These are phyloP conservation scores for Aspergillus arachidicola DNA, from an alignment of 2,329 filamentous ascomycete genomes.

Conservation along the genomic window DNA sequence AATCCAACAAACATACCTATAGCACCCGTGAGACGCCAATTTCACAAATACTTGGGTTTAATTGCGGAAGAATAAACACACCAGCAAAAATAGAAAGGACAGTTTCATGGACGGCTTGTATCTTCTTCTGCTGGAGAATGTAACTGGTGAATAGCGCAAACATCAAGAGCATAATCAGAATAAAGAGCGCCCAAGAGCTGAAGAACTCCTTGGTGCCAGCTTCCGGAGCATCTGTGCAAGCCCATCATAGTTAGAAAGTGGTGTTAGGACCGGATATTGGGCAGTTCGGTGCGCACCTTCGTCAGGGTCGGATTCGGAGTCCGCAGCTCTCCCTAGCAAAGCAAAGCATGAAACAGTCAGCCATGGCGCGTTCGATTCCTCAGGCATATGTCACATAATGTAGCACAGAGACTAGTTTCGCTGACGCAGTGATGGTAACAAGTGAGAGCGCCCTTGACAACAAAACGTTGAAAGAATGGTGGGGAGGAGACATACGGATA, in stretches of 20 bases:
- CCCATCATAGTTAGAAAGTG: conserved; percentile 22
- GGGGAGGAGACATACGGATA: conserved; percentile 34
- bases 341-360: conserved; percentile 4
- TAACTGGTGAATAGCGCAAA: conserved; percentile 96
- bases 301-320: conserved; percentile 40
- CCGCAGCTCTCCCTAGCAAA: conserved; percentile 37
- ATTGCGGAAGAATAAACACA: conserved; percentile 39
- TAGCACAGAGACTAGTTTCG: no score
- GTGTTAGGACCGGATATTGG: conserved; percentile 7
- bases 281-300: conserved; percentile 36
- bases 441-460: neutral
- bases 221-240: conserved; percentile 64
- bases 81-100: conserved; percentile 97
- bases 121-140: conserved; percentile 92
- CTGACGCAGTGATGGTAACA: neutral
- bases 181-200: conserved; percentile 96
- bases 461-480: neutral
- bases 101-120: conserved; percentile 96
- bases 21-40: conserved; percentile 15
- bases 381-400: neutral
- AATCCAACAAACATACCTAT: conserved; percentile 93
- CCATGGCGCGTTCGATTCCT: neutral
- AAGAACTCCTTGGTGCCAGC: conserved; percentile 91
- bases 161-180: conserved; percentile 91
- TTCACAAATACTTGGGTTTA: neutral